phyloP scores from a whole-genome alignment of 805 yeast genomes.

The Zygoascus biomembranicola region DNA sequence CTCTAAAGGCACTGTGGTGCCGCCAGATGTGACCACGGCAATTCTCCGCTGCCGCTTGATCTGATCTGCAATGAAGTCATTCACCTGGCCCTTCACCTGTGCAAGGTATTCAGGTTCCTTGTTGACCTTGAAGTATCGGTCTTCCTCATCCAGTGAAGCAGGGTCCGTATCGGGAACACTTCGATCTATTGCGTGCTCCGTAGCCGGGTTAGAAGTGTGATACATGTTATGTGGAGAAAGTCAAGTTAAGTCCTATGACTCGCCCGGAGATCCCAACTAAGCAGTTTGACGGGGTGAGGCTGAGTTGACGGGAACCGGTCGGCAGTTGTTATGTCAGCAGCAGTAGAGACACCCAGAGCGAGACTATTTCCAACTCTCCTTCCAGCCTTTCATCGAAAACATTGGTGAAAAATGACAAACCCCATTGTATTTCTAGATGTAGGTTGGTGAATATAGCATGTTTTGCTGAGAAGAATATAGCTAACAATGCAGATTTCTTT shows the following conservation, averaged over 20 bases:
- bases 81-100: constrained; percentile 48
- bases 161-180: constrained; percentile 67
- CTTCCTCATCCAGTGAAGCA: constrained; percentile 63
- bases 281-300: not conserved
- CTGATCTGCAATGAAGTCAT: constrained; percentile 55
- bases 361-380: no score
- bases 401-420: constrained; percentile 7
- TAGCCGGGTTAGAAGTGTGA: constrained; percentile 61
- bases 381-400: no score
- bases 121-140: constrained; percentile 63
- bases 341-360: no score
- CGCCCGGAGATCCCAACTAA: not conserved
- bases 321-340: not conserved
- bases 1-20: constrained; percentile 96
- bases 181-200: constrained; percentile 72
- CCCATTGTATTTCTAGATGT: constrained; percentile 39
- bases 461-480: not conserved
- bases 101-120: constrained; percentile 66
- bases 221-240: not conserved
- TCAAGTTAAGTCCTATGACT: not conserved
- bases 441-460: constrained; percentile 7
- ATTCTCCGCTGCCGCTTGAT: constrained; percentile 38
- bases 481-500: constrained; percentile 18
- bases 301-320: not conserved
- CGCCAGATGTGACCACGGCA: constrained; percentile 89